phyloP scores from a whole-genome alignment of 2,329 filamentous ascomycete genomes.

The Fonsecaea pugnacius region DNA sequence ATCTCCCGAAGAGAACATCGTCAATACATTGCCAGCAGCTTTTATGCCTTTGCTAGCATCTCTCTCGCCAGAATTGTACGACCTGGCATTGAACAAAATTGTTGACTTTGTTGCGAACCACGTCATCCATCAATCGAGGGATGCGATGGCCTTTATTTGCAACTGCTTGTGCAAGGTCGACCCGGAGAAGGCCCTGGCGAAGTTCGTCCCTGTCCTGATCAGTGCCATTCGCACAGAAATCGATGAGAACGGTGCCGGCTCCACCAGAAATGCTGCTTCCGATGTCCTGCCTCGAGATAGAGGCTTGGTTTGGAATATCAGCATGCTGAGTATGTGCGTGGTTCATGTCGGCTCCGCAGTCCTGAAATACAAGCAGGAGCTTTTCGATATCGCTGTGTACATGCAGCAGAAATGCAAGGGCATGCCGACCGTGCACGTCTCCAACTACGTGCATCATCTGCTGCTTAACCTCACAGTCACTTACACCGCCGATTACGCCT shows the following conservation, averaged over 20 bases:
- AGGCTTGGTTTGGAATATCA: conserved; percentile 94
- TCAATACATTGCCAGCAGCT: conserved; percentile 90
- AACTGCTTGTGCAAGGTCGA: conserved; percentile 96
- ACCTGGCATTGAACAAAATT: conserved; percentile 88
- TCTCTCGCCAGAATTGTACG: conserved; percentile 89
- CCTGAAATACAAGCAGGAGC: conserved; percentile 82
- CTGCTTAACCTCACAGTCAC: conserved; percentile 92
- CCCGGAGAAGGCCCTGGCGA: conserved; percentile 87
- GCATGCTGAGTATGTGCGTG: conserved; percentile 96
- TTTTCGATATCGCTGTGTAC: conserved; percentile 88
- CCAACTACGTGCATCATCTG: conserved; percentile 96
- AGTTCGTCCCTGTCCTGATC: conserved; percentile 87
- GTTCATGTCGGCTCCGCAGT: conserved; percentile 93
- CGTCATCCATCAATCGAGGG: conserved; percentile 93
- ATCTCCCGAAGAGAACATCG: conserved; percentile 94
- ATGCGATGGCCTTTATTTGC: conserved; percentile 98
- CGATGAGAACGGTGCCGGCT: conserved; percentile 93
- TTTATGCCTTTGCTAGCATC: conserved; percentile 89
- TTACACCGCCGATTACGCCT: conserved; percentile 84
- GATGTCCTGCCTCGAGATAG: conserved; percentile 92
- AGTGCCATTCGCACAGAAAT: conserved; percentile 95
- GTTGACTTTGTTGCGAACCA: conserved; percentile 89
- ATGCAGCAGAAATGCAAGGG: conserved; percentile 97
- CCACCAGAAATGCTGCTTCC: conserved; percentile 87
- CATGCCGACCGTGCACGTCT: conserved; percentile 91